These are phyloP conservation scores for Mucor circinelloides DNA, from an alignment of 371 early-diverging fungal genomes.

Conservation along the genomic window DNA sequence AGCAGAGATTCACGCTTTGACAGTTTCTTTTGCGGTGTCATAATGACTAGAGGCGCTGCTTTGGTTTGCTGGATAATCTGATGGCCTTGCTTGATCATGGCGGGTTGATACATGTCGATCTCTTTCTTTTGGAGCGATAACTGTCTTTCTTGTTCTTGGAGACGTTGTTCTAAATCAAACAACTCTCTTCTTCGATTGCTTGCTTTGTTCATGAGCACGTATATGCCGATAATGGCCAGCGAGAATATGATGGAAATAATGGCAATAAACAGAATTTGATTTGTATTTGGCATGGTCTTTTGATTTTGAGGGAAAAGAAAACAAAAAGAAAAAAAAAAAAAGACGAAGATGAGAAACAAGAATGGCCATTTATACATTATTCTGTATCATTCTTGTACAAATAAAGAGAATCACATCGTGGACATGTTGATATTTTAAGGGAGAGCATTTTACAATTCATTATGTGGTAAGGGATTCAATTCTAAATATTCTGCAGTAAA, in stretches of 20 bases:
- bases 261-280: conserved; percentile 17
- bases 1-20: conserved; percentile 17
- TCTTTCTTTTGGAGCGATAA: background rate
- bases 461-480: conserved; percentile 36
- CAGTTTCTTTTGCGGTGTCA: conserved; percentile 17
- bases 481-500: conserved; percentile 63
- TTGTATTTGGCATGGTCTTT: conserved; percentile 16
- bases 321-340: background rate
- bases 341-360: background rate
- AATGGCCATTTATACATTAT: background rate
- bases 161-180: conserved; percentile 20
- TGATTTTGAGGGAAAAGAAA: background rate
- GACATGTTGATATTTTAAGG: background rate
- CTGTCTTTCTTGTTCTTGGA: conserved; percentile 17
- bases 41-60: conserved; percentile 1
- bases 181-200: conserved; percentile 12
- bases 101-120: conserved; percentile 13
- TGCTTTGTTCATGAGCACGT: conserved; percentile 10
- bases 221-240: conserved; percentile 9
- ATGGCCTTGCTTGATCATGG: conserved; percentile 23
- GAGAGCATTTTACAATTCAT: conserved; percentile 23
- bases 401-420: conserved; percentile 1
- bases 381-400: background rate
- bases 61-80: conserved; percentile 1
- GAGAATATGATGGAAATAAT: conserved; percentile 21